Base-by-base conservation (phyloP, 1,284 basidiomycete species). In the Ustilago xerochloae region DNA sequence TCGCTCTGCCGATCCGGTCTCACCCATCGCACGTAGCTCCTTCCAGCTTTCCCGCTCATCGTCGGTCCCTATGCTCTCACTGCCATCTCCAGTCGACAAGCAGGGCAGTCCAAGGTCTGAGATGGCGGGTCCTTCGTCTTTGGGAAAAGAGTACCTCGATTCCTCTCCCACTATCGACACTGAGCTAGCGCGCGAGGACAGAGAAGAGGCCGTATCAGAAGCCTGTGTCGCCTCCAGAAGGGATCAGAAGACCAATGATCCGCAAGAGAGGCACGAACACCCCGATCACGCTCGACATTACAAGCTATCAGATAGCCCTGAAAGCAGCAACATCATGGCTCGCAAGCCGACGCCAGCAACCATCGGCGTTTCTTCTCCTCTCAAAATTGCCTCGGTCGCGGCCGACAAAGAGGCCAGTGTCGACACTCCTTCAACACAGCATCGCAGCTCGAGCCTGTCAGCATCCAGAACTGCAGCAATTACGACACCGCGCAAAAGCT, bases 21-120 rank as follows among this genome's bases (percentile, higher is more conserved):
- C 32, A 29, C 22, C n/a, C n/a, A n/a, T n/a, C n/a, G n/a, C n/a
- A n/a, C n/a, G n/a, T 13, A 20, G n/a, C 12, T 32, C 43, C 54
- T 13, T 46, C 29, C 24, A 33, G 9, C 38, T 64, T 26, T 64
- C 50, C 13, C n/a, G 55, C 5, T 58, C 62, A 9, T 9, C n/a
- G 18, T 64, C 62, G 5, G 49, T 58, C 2, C 62, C 55, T 5
- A 36, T 57, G 41, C 9, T 63, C 18, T 33, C 35, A 22, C 16
- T 57, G 6, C 22, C 46, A 3, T 13, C 38, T 8, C 28, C 9
- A 9, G 12, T 41, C 5, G 50, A 47, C 18, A 6, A 15, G n/a
- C 8, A 30, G 16, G 35, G 46, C 7, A 9, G 16, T 24, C 26
- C 41, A 13, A 7, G n/a, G 32, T 29, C 32, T 3, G 60, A 50